These are phyloP conservation scores for Rhodamnia argentea DNA, from an alignment of 345 rosid species.

Conservation along the genomic window DNA sequence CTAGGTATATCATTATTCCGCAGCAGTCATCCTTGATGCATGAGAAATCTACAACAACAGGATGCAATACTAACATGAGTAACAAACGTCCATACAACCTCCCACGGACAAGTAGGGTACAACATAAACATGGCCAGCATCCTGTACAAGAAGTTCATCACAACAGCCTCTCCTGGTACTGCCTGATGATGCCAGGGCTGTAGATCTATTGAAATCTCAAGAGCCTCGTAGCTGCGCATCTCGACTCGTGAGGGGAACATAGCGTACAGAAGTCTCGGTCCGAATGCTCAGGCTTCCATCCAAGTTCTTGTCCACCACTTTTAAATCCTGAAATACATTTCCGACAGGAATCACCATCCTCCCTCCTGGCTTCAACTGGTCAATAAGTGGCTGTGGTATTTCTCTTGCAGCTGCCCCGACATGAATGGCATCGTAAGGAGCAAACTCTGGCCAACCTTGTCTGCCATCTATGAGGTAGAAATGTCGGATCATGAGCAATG, in stretches of 20 bases:
- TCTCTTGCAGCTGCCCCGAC: slow-evolving; percentile 98
- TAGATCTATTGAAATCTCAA: background rate
- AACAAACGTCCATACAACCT: background rate
- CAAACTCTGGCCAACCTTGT: slow-evolving; percentile 75
- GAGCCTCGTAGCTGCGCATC: slow-evolving; percentile 55
- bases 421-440: slow-evolving; percentile 89
- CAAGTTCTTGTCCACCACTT: slow-evolving; percentile 62
- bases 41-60: background rate
- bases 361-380: slow-evolving; percentile 95
- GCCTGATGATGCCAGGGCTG: background rate
- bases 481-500: background rate
- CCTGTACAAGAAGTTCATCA: background rate
- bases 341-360: slow-evolving; percentile 98
- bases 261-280: slow-evolving; percentile 72
- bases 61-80: background rate
- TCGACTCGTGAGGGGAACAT: slow-evolving; percentile 87
- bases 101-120: background rate
- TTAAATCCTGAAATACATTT: slow-evolving; percentile 63
- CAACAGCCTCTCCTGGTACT: background rate
- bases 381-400: slow-evolving; percentile 73
- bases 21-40: background rate
- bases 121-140: background rate
- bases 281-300: slow-evolving; percentile 64
- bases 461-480: slow-evolving; percentile 59
- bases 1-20: background rate